phyloP scores from a whole-genome alignment of 2,329 filamentous ascomycete genomes.

The Arthrobotrys musiformis region DNA sequence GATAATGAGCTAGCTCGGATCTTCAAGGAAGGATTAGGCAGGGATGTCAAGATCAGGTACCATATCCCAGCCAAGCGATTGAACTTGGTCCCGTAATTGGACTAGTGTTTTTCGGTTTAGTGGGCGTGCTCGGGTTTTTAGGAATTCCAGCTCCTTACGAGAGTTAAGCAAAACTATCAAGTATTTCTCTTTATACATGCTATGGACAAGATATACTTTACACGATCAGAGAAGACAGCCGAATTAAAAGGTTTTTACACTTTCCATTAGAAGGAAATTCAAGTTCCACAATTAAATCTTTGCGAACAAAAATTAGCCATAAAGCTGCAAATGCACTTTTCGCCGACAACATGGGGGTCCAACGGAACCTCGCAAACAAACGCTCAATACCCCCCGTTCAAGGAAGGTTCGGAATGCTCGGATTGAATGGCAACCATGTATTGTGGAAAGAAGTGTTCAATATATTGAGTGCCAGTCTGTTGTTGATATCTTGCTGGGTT shows the following conservation, averaged over 20 bases:
- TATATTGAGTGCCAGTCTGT: conserved; percentile 29
- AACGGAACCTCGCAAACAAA: conserved; percentile 8
- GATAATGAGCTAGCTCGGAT: conserved; percentile 34
- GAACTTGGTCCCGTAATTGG: not conserved
- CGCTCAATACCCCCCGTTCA: conserved; percentile 8
- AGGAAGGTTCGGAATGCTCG: conserved; percentile 8
- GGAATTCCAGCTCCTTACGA: not conserved
- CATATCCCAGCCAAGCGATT: conserved; percentile 3
- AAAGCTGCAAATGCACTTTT: conserved; percentile 3
- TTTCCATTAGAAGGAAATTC: not conserved
- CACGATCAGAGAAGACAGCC: not conserved
- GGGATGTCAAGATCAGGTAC: conserved; percentile 39
- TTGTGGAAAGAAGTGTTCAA: conserved; percentile 31
- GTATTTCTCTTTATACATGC: conserved; percentile 6
- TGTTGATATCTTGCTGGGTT: conserved; percentile 6
- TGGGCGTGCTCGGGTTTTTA: not conserved
- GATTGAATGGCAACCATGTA: conserved; percentile 34
- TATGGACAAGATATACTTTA: not conserved
- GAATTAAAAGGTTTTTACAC: conserved; percentile 11
- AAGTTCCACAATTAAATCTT: not conserved
- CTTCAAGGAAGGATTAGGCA: conserved; percentile 34
- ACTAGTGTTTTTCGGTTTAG: conserved; percentile 7
- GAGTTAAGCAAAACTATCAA: not conserved
- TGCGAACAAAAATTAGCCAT: not conserved
- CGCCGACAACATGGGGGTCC: not conserved